Base-by-base conservation (phyloP, 2,329 filamentous ascomycete species). In the Chrysoporthe puriensis region DNA sequence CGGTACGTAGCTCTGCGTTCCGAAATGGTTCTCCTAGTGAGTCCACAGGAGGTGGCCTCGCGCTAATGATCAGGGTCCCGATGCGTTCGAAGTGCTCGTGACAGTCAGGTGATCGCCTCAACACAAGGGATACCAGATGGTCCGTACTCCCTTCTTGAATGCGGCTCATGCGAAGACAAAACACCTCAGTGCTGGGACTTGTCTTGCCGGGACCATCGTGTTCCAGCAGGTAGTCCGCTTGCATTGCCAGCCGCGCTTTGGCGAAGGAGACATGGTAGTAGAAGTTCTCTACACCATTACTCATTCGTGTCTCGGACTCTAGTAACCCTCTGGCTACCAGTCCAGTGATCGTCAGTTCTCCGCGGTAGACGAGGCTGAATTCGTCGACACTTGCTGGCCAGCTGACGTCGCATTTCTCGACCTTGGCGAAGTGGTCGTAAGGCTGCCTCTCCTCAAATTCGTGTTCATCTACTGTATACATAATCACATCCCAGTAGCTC, bases 111-210 rank as follows among this genome's bases (percentile, higher is more conserved):
- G 57, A 60, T n/a, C 11, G 9, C 13, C 40, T 18, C 57, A 60
- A 14, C 11, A 60, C 57, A n/a, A 60, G 40, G 13, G 36, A 44
- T 44, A 60, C 44, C n/a, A 44, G 57, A 60, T 60, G 1, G 32
- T 60, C 57, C 1, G 40, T 26, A 8, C n/a, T 11, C 14, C 57
- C 57, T 16, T 44, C 57, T 14, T 43, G 36, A 9, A 60, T 44
- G n/a, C 57, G 57, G 40, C 57, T 60, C 57, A 60, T 60, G n/a
- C 57, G 57, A 32, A 60, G 57, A 14, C 40, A 60, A 21, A 32
- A 32, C 2, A 60, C 57, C 32, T 44, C 57, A 32, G 13, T 60
- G n/a, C n/a, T 2, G 13, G 40, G 57, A 2, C 16, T 43, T 26
- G 18, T 40, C 36, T 21, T n/a, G 36, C 57, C 57, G 1, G 57